Evolutionary conservation across 257 asterid genomes (phyloP).

Genomic region (Gentiana dahurica): DNA sequence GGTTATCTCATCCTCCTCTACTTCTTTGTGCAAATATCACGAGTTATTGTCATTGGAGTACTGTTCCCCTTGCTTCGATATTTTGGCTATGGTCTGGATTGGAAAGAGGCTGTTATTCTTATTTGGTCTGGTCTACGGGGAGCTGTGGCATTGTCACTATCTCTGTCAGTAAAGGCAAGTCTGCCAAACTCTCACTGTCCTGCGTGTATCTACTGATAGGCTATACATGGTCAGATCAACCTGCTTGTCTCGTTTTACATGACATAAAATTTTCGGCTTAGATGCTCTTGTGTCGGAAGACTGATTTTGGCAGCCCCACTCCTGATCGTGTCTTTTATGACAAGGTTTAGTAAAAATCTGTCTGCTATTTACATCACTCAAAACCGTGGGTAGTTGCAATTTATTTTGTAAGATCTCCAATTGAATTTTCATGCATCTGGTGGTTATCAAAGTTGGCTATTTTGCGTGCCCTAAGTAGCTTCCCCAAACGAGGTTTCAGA

Average conservation of each 20-base stretch:
- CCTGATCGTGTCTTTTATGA: neutral
- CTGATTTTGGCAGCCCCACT: neutral
- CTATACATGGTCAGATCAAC: neutral
- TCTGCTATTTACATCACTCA: too few species aligned
- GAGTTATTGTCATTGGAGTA: conserved; percentile 59
- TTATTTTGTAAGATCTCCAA: too few species aligned
- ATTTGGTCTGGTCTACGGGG: conserved; percentile 98
- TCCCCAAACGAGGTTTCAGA: too few species aligned
- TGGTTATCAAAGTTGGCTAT: too few species aligned
- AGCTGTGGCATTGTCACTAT: conserved; percentile 77
- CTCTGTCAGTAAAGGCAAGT: conserved; percentile 77
- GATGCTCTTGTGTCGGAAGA: neutral
- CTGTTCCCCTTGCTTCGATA: conserved; percentile 66
- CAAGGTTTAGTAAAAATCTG: neutral
- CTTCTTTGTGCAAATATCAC: conserved; percentile 61
- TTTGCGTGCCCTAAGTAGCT: too few species aligned
- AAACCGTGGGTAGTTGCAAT: too few species aligned
- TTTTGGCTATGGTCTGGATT: conserved; percentile 90
- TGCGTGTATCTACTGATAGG: neutral
- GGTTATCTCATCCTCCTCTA: conserved; percentile 84
- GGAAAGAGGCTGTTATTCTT: conserved; percentile 86
- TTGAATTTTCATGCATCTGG: too few species aligned
- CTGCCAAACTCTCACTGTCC: conserved; percentile 2
- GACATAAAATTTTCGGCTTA: neutral
- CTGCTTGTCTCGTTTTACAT: too few species aligned